Base-by-base conservation (phyloP, 1,139 yeast species). In the Yamadazyma taylorii region DNA sequence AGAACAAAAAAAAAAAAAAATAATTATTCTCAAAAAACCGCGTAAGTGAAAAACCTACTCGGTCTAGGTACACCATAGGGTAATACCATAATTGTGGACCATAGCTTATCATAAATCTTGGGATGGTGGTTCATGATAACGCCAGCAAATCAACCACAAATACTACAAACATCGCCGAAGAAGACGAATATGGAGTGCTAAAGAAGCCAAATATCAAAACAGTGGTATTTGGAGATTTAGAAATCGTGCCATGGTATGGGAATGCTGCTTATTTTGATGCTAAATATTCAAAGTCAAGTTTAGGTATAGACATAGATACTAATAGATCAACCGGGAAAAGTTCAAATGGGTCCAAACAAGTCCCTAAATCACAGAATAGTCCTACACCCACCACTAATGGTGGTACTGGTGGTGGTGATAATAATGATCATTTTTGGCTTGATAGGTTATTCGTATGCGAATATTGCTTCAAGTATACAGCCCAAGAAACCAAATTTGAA, bases 171-270 rank as follows among this genome's bases (percentile, higher is more conserved):
- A 22, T 10, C 4, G 22, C 17, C 12, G 17, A 21, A 10, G 31
- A 11, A n/a, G 33, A 29, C 9, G 68, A 72, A 33, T 84, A 84
- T 51, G 94, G 90, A 10, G 71, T 79, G 6, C 54, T 81, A 25
- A 72, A 76, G 31, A 57, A 61, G 10, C 73, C 85, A 19, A 88
- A 87, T 59, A 80, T 88, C 32, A 60, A 58, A n/a, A 59, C 72
- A 27, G 85, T 88, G 5, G 75, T 73, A 25, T 75, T 84, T 41
- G 96, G 95, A 1, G 66, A 69, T 31, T 73, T 70, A 48, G 75
- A 76, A 46, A 81, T 87, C 45, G 74, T 78, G 37, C 81, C 96
- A 1, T 87, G 96, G 96, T 88, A 85, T 56, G 94, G 95, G 1
- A 84, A 85, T 51, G 78, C 86, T 3, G 94, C 88, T 1, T 83